Base-by-base conservation (phyloP, 306 rosid species). In the Abrus pulchellus region DNA sequence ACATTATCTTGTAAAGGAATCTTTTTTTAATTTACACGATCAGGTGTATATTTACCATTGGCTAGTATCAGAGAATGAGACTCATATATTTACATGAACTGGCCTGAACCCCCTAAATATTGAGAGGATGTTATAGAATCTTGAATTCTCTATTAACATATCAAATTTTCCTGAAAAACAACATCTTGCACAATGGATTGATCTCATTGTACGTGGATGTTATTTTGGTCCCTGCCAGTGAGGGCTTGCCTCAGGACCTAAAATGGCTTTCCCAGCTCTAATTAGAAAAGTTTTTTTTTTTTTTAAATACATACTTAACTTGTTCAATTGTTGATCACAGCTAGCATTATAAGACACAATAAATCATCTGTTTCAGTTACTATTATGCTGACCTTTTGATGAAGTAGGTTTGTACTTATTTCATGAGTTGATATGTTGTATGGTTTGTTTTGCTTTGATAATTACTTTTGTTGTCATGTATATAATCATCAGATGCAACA, bases 401-500 rank as follows among this genome's bases (percentile, higher is more conserved):
- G 70, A 62, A 59, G 38, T 69, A 7, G n/a, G 56, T 12, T 70
- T 27, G 50, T 67, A 6, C 60, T 47, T 32, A 44, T 73, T 81
- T 64, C 52, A 54, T 53, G 29, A 68, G 53, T 81, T 74, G 52
- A 53, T 72, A 29, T 60, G 2, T 41, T 55, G 76, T 61, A 49
- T 66, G n/a, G 13, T 63, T 28, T 36, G 4, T 13, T 78, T 30
- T 67, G 38, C 62, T 43, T 52, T 75, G 30, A 68, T 52, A 28
- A 55, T 57, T 72, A 65, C 56, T 60, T 76, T 67, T 33, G 59
- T 83, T 88, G 60, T 83, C 76, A 38, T 32, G 3, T 84, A 27
- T 54, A 11, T 69, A 33, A 79, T 87, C 87, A 11, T 85, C 80
- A 70, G 92, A 89, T 82, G 89, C 83, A 65, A 69, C 64, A 55